Conservation (phyloP, 2,329 filamentous ascomycete genomes). For the Allantophomopsis lycopodina region DNA sequence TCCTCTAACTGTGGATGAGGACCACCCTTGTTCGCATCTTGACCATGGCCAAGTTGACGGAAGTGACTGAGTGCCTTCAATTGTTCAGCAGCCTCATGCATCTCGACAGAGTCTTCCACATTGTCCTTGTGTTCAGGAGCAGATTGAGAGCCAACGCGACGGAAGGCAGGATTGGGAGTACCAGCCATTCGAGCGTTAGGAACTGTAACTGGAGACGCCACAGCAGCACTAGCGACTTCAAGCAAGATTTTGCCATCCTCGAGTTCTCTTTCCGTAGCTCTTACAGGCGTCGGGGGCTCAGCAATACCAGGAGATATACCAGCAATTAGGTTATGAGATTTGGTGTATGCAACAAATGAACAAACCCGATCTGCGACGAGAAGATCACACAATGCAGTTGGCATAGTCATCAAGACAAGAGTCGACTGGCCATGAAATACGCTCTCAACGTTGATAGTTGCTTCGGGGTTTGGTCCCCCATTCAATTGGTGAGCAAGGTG, state of each 20-base stretch:
- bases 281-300: slow-evolving; percentile 16
- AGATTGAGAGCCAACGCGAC: slow-evolving; percentile 1
- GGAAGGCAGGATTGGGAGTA: neutral
- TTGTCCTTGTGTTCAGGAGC: slow-evolving; percentile 27
- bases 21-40: slow-evolving; percentile 14
- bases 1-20: slow-evolving; percentile 17
- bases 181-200: slow-evolving; percentile 1
- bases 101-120: slow-evolving; percentile 51
- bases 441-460: slow-evolving; percentile 45
- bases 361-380: slow-evolving; percentile 55
- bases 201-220: slow-evolving; percentile 14
- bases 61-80: slow-evolving; percentile 52
- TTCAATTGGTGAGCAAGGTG: no score
- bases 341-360: slow-evolving; percentile 50
- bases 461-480: slow-evolving; percentile 21
- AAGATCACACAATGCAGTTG: slow-evolving; percentile 46
- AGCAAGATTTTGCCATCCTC: slow-evolving; percentile 43
- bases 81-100: slow-evolving; percentile 55
- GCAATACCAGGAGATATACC: slow-evolving; percentile 33
- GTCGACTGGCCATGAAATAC: slow-evolving; percentile 57
- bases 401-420: slow-evolving; percentile 54
- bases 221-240: slow-evolving; percentile 21
- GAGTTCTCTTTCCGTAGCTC: slow-evolving; percentile 34
- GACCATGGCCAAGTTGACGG: slow-evolving; percentile 37
- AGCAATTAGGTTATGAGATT: slow-evolving; percentile 53